phyloP scores from a whole-genome alignment of 176 grass and related monocot species.

The Dactylis glomerata region DNA sequence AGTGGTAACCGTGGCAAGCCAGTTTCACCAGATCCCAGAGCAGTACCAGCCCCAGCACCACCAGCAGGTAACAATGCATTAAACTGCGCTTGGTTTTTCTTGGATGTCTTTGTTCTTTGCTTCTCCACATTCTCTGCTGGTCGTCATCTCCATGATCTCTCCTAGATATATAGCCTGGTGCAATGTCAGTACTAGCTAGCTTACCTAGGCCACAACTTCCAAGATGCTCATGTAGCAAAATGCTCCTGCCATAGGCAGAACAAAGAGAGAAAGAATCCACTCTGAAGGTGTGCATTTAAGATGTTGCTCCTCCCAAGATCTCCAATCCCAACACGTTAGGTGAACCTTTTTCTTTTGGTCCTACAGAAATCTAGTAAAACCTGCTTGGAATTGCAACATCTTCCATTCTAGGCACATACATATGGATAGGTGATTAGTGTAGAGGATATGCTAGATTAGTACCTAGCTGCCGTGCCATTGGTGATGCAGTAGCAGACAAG shows the following conservation, averaged over 20 bases:
- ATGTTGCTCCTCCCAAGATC: slow-evolving; percentile 41
- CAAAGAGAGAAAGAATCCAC: slow-evolving; percentile 19
- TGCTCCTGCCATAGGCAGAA: slow-evolving; percentile 18
- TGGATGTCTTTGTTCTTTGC: slow-evolving; percentile 6
- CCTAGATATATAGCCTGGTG: not conserved
- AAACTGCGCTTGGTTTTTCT: not conserved
- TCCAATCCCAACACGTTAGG: slow-evolving; percentile 40
- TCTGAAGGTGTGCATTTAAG: slow-evolving; percentile 32
- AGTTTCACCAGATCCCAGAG: slow-evolving; percentile 31
- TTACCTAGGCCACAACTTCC: slow-evolving; percentile 39
- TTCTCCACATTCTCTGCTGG: slow-evolving; percentile 2
- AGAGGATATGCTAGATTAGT: slow-evolving; percentile 35
- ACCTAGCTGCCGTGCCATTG: slow-evolving; percentile 3
- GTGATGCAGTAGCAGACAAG: slow-evolving; percentile 26
- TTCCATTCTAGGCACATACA: not conserved
- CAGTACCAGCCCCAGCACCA: slow-evolving; percentile 23
- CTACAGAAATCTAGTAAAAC: not conserved
- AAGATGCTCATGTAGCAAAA: slow-evolving; percentile 43
- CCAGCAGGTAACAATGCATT: slow-evolving; percentile 31
- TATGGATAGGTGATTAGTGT: slow-evolving; percentile 12
- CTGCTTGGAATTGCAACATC: not conserved
- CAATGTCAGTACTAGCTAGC: slow-evolving; percentile 31
- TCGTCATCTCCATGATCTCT: slow-evolving; percentile 8
- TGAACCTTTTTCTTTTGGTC: slow-evolving; percentile 20
- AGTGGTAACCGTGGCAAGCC: slow-evolving; percentile 16